These are phyloP conservation scores for Maudiozyma saulgeensis DNA, from an alignment of 805 yeast genomes.

Conservation along the genomic window DNA sequence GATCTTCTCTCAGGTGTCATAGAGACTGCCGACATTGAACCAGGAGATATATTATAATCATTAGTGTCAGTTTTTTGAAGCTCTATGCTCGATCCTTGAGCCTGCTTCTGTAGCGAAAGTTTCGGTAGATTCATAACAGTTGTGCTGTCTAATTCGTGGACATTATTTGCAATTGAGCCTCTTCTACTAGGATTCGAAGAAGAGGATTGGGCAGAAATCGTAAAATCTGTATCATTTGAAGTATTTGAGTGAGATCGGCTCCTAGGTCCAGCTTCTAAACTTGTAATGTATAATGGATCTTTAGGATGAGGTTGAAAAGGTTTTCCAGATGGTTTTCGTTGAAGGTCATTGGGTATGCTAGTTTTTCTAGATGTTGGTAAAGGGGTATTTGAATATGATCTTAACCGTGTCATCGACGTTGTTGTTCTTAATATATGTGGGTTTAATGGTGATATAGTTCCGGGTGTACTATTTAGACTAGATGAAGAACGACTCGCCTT, in stretches of 20 bases:
- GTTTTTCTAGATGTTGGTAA: constrained; percentile 1
- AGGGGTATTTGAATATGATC: constrained; percentile 36
- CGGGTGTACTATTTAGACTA: background rate
- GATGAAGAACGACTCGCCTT: background rate
- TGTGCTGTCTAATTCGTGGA: background rate
- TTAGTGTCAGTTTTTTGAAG: background rate
- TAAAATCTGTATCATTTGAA: background rate
- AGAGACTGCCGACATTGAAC: background rate
- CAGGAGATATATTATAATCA: background rate
- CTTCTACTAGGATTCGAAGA: constrained; percentile 4
- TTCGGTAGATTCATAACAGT: constrained; percentile 1
- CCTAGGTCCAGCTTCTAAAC: background rate
- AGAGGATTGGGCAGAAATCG: background rate
- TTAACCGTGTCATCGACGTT: background rate
- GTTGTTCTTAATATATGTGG: background rate
- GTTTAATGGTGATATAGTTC: background rate
- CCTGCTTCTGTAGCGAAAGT: background rate
- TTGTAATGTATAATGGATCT: background rate
- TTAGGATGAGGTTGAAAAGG: background rate
- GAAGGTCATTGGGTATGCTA: background rate
- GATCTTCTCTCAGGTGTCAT: background rate
- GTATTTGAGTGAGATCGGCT: background rate
- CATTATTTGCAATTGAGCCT: constrained; percentile 2
- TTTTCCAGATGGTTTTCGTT: background rate
- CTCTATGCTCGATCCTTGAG: background rate